Evolutionary conservation across 768 basidiomycete species (phyloP), one percentile per base, ranked within the genome.

Genomic region (Hypsizygus marmoreus): DNA sequence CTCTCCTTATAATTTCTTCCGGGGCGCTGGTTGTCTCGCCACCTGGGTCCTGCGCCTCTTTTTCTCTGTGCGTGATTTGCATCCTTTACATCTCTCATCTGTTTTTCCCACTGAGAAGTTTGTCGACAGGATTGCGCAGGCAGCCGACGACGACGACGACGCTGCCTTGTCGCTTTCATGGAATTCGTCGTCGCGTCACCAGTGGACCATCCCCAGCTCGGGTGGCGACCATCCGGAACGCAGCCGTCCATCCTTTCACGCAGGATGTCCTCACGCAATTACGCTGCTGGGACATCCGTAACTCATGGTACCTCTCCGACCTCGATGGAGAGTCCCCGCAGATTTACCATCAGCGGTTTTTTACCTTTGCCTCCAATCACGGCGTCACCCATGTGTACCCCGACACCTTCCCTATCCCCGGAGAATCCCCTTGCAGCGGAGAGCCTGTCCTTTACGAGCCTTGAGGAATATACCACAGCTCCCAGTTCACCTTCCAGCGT

Each of bases 301-400:
- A 29, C 32, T 13, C 30, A 49, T 47, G 4, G 22, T 25, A 28
- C 34, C 25, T 29, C 38, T 26, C 48, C 53, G 31, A 8, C 41
- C 28, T 25, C 23, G 13, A 13, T 56, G 46, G 49, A 47, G 4
- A 40, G 31, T 13, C 40, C 53, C 35, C 58, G 53, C 34, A 59
- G 59, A 43, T 53, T 67, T 43, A 56, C 54, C 36, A 61, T 70
- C 53, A 66, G 63, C 51, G 67, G 63, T 26, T 76, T 77, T 54
- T 57, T 71, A 19, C 75, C 80, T 34, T 71, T 83, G 39, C 76
- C 83, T 7, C 73, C 81, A 30, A 82, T 82, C 49, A 67, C 71
- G 43, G 80, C 80, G 17, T 84, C 83, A 4, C 82, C 82, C n/a
- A 55, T 79, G 40, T 74, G 71, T 61, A 77, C 80, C 4, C 77